Conservation (phyloP, 2,329 filamentous ascomycete genomes). For the Penicillium psychrosexuale region DNA sequence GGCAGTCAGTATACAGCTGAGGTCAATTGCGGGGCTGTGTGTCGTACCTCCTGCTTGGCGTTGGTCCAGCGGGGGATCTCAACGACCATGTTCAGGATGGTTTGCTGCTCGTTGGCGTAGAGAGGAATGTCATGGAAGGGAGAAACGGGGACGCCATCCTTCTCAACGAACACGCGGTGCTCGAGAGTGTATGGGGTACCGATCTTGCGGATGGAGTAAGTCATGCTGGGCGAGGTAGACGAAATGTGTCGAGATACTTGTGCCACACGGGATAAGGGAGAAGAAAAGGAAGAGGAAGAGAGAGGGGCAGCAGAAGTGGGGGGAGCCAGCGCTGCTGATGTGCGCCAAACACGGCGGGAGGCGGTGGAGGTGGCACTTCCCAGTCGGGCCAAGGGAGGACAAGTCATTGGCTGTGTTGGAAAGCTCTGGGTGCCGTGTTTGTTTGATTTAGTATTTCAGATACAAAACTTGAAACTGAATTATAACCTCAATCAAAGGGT, state of each 20-base stretch:
- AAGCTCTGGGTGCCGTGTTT: not conserved
- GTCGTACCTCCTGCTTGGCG: slow-evolving; percentile 91
- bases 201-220: slow-evolving; percentile 80
- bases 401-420: slow-evolving; percentile 20
- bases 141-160: slow-evolving; percentile 90
- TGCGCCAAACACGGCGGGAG: slow-evolving; percentile 32
- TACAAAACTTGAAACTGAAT: not conserved
- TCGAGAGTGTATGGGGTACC: slow-evolving; percentile 88
- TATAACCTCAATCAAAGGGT: not conserved
- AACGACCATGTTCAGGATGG: slow-evolving; percentile 97
- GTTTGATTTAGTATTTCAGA: not conserved
- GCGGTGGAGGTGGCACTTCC: slow-evolving; percentile 33
- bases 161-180: slow-evolving; percentile 96
- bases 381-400: slow-evolving; percentile 34
- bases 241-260: slow-evolving; percentile 51
- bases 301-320: slow-evolving; percentile 37
- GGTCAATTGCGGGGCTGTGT: not conserved
- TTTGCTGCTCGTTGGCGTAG: slow-evolving; percentile 94
- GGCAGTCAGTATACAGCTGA: slow-evolving; percentile 17
- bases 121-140: slow-evolving; percentile 98
- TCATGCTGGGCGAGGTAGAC: slow-evolving; percentile 38
- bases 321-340: slow-evolving; percentile 43
- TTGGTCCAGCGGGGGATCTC: slow-evolving; percentile 99
- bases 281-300: slow-evolving; percentile 28
- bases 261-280: slow-evolving; percentile 37